Conservation (phyloP, 768 basidiomycete genomes). For the Dictyophora rubrovolvata region DNA sequence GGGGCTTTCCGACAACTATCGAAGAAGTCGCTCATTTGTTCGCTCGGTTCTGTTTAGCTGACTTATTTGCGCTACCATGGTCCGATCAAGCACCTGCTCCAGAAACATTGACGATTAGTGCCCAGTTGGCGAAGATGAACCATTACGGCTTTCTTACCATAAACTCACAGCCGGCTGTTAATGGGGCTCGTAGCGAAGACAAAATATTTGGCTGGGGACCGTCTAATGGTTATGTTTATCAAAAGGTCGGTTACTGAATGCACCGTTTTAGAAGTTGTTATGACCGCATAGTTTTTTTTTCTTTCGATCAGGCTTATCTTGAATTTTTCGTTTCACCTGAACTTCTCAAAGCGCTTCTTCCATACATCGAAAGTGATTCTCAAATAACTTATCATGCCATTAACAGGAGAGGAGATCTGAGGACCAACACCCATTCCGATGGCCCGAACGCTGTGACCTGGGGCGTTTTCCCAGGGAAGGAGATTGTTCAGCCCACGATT, state of each 20-base stretch:
- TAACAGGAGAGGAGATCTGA: conserved; percentile 88
- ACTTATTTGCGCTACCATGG: conserved; percentile 82
- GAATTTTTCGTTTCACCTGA: conserved; percentile 86
- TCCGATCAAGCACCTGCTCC: conserved; percentile 78
- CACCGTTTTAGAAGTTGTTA: conserved; percentile 4
- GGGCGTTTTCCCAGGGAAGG: conserved; percentile 97
- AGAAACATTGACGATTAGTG: conserved; percentile 76
- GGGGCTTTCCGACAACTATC: conserved; percentile 69
- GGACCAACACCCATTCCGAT: conserved; percentile 89
- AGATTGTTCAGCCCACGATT: conserved; percentile 91
- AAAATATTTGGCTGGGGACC: conserved; percentile 90
- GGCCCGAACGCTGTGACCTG: conserved; percentile 98
- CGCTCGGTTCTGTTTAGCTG: conserved; percentile 66
- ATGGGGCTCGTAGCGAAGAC: conserved; percentile 79
- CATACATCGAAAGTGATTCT: conserved; percentile 76
- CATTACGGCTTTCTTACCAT: conserved; percentile 90
- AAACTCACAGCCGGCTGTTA: conserved; percentile 94
- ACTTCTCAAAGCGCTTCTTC: conserved; percentile 60
- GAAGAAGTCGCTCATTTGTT: conserved; percentile 68
- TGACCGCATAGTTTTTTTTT: neutral
- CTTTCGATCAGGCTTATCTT: conserved; percentile 73
- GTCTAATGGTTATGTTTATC: conserved; percentile 87
- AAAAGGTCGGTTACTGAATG: conserved; percentile 49
- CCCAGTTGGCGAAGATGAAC: conserved; percentile 77
- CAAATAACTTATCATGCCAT: conserved; percentile 96